Evolutionary conservation across 2,329 filamentous ascomycete genomes (phyloP), one percentile per base, ranked within the genome.

Genomic region (Mycosphaerelloides madeirae): DNA sequence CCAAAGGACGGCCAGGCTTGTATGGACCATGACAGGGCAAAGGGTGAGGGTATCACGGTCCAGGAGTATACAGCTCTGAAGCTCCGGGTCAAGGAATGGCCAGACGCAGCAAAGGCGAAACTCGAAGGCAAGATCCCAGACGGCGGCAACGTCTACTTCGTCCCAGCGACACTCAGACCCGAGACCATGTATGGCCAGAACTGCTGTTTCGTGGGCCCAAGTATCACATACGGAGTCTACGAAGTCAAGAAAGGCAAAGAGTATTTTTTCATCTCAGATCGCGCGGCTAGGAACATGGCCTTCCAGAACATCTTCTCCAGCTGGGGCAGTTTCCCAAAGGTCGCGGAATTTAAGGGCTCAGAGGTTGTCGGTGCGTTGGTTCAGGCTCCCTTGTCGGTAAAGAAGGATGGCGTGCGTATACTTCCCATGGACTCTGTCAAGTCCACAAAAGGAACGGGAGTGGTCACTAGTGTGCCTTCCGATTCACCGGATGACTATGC

Each of bases 101-200:
- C 89, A 1, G 80, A 85, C 22, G 77, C 83, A 52, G 85, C 88
- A 18, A 79, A 81, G 53, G 79, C 84, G 55, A 72, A 79, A 41
- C 70, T 97, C 46, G 78, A 84, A 64, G 83, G 80, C 53, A 93
- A 91, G 71, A 71, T 97, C 3, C 86, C 91, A 5, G 77, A 82
- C 29, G 81, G 79, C 53, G 84, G 87, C 35, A 85, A 85, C 50
- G 84, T 96, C 44, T 97, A 84, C 72, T 85, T 97, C 60, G 81
- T 97, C 11, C 86, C 93, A 11, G 93, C 93, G 13, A 97, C 93
- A 43, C 78, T 98, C 50, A 79, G 93, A 50, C 88, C 93, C 2
- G 93, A 98, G 75, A 98, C 93, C 29, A 97, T 98, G 91, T 98
- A 97, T 65, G 94, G 94, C 31, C 93, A 97, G 69, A 94, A 83